Evolutionary conservation across 805 yeast genomes (phyloP).

Genomic region (Ogataea salicorniae): DNA sequence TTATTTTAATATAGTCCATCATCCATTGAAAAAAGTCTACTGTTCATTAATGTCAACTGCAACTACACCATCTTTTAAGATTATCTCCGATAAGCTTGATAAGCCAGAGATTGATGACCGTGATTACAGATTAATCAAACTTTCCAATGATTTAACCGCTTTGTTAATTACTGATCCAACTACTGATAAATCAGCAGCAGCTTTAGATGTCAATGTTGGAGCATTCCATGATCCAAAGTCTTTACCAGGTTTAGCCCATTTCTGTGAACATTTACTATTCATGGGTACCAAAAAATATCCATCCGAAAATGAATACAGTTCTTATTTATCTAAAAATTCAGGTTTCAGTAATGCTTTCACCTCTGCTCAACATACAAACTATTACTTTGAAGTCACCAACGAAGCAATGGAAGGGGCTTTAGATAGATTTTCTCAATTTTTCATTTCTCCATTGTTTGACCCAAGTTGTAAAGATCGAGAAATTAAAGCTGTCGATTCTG

Average conservation of each 20-base stretch:
- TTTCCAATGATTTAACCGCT: conserved; percentile 54
- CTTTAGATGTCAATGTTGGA: conserved; percentile 75
- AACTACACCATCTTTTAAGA: conserved; percentile 3
- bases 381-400: conserved; percentile 78
- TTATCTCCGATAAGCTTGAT: conserved; percentile 19
- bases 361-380: conserved; percentile 82
- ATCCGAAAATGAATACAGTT: conserved; percentile 65
- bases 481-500: conserved; percentile 91
- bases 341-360: conserved; percentile 94
- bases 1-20: too few relatives aligned
- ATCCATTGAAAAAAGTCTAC: background rate
- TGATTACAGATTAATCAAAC: conserved; percentile 57
- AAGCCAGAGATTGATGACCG: conserved; percentile 69
- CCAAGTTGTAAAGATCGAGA: conserved; percentile 80
- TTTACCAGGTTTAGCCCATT: conserved; percentile 75
- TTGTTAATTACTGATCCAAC: conserved; percentile 62
- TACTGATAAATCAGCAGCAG: conserved; percentile 73
- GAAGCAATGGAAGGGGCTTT: conserved; percentile 79
- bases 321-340: conserved; percentile 74
- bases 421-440: conserved; percentile 90
- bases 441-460: conserved; percentile 76
- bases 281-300: conserved; percentile 81
- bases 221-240: conserved; percentile 62
- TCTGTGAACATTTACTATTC: conserved; percentile 66
- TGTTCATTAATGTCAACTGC: background rate